Base-by-base conservation (phyloP, 345 rosid species). In the Salix exigua region DNA sequence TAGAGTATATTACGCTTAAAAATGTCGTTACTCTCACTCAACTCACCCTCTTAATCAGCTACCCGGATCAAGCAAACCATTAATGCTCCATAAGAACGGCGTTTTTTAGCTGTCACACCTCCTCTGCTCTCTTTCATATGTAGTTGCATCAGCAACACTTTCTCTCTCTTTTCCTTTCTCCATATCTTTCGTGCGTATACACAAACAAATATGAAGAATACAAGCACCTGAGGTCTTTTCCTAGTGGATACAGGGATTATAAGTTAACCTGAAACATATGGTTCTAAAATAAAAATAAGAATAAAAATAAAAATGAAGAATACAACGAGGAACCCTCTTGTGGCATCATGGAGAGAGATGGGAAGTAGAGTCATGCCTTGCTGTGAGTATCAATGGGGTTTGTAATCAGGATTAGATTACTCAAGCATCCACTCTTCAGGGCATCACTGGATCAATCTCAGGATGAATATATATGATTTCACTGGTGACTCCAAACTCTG, bases 361-460 rank as follows among this genome's bases (percentile, higher is more conserved):
- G 89, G 82, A 23, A 67, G 84, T 35, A 83, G 73, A 84, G 83
- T 80, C 35, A 68, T 84, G 77, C 89, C 88, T 73, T 86, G 86
- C 81, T 71, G 72, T 1, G 86, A 75, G 30, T 87, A 92, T 77
- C 84, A 65, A 44, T 77, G 89, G 89, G 84, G 73, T 91, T 85
- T 75, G 95, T 94, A 75, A 91, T 92, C 82, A 91, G 90, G 75
- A 78, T 88, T 66, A 81, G 66, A 73, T 83, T 92, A 67, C 97
- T 94, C 78, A 74, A 85, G 50, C 92, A 94, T 68, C 97, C 97
- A 42, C 89, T 91, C 68, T 90, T 94, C 87, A 85, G 64, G 86
- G 93, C 92, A 58, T 81, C 92, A 87, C 82, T 92, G 70, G 95
- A 94, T 78, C 91, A 82, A 83, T 94, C 94, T 62, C 84, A 68